phyloP scores from a whole-genome alignment of 169 alveolate species.

The Plasmodium cynomolgi region DNA sequence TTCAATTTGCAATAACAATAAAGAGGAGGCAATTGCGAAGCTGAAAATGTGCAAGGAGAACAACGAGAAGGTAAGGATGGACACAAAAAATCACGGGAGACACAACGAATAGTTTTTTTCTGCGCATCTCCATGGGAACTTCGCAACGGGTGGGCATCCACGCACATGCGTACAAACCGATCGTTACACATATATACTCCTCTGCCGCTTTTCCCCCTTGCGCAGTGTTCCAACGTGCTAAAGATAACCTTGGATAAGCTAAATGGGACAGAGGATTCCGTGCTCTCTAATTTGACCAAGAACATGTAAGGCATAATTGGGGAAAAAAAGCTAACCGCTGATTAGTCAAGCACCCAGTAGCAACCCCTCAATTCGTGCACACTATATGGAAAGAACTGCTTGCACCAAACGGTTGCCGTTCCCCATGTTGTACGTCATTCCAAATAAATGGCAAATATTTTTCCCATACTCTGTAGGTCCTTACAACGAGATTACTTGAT shows the following conservation, averaged over 20 bases:
- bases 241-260: conserved; percentile 13
- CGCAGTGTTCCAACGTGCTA: conserved; percentile 6
- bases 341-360: background rate
- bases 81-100: background rate
- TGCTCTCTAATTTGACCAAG: conserved; percentile 16
- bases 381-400: background rate
- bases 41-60: conserved; percentile 42
- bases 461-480: background rate
- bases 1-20: conserved; percentile 10
- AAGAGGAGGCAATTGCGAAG: conserved; percentile 22
- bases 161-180: background rate
- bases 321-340: background rate
- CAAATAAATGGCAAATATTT: background rate
- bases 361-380: background rate
- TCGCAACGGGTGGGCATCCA: background rate
- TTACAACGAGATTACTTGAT: conserved; percentile 11
- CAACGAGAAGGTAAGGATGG: conserved; percentile 9
- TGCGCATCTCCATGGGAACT: background rate
- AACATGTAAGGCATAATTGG: conserved; percentile 2
- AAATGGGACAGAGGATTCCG: conserved; percentile 26
- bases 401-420: background rate
- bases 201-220: background rate
- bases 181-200: background rate
- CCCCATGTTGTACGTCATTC: background rate
- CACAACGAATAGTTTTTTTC: background rate